Evolutionary conservation across 192 early-diverging fungal species (phyloP).

Genomic region (Coemansia sp.): DNA sequence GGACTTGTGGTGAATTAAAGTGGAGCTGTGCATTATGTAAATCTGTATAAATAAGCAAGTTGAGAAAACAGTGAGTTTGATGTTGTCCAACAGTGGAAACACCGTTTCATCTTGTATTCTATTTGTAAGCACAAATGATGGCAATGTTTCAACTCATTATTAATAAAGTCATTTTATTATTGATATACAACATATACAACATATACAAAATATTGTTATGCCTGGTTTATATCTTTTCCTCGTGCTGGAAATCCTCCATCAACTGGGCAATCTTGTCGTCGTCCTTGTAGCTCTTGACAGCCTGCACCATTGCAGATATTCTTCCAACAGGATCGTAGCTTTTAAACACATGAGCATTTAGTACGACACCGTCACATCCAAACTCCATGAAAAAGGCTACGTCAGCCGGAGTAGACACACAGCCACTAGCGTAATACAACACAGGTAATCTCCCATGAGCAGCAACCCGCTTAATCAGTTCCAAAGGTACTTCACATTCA

Average conservation of each 20-base stretch:
- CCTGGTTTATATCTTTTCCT: background rate
- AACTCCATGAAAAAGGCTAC: conserved; percentile 1
- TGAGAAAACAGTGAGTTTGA: too few species aligned
- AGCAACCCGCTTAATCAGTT: background rate
- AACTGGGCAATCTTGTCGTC: background rate
- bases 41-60: too few species aligned
- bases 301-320: background rate
- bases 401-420: background rate
- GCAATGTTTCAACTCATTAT: too few species aligned
- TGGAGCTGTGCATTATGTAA: too few species aligned
- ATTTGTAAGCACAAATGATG: too few species aligned
- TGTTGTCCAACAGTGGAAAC: too few species aligned
- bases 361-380: conserved; percentile 4
- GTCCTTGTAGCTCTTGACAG: background rate
- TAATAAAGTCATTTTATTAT: too few species aligned
- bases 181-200: too few species aligned
- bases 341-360: background rate
- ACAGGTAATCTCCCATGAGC: background rate
- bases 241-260: background rate
- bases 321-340: background rate
- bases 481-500: background rate
- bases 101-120: too few species aligned
- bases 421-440: background rate
- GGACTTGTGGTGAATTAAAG: too few species aligned
- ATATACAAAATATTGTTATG: too few species aligned